Conservation (phyloP, 2,329 filamentous ascomycete species). For the Aspergillus tamarii region DNA sequence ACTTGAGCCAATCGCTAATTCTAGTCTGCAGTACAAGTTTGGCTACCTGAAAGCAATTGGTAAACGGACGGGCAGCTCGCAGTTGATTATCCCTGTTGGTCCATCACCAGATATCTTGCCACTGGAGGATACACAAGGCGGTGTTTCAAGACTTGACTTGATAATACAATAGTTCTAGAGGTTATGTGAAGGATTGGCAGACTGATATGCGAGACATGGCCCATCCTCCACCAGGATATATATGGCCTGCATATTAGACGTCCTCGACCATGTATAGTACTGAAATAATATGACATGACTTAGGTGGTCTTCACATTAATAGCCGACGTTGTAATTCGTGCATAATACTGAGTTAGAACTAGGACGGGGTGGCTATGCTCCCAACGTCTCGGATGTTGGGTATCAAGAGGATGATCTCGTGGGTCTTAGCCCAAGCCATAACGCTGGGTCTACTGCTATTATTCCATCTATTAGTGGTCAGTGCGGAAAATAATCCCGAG, state of each 20-base stretch:
- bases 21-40: constrained; percentile 29
- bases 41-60: constrained; percentile 26
- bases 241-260: neutral
- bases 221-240: neutral
- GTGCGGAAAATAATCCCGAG: neutral
- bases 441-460: neutral
- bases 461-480: neutral
- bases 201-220: neutral
- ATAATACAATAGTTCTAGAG: neutral
- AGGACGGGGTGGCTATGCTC: neutral
- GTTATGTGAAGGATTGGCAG: neutral
- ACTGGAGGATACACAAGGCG: neutral
- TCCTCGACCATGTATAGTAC: neutral
- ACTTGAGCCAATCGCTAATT: neutral
- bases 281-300: neutral
- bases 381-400: neutral
- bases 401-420: neutral
- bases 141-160: neutral
- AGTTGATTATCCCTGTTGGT: constrained; percentile 31
- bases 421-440: neutral
- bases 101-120: constrained; percentile 33
- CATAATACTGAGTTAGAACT: neutral
- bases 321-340: neutral
- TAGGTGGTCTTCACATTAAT: neutral
- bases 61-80: constrained; percentile 22